phyloP scores from a whole-genome alignment of 148 eudicot species.

The Pharnaceum exiguum region DNA sequence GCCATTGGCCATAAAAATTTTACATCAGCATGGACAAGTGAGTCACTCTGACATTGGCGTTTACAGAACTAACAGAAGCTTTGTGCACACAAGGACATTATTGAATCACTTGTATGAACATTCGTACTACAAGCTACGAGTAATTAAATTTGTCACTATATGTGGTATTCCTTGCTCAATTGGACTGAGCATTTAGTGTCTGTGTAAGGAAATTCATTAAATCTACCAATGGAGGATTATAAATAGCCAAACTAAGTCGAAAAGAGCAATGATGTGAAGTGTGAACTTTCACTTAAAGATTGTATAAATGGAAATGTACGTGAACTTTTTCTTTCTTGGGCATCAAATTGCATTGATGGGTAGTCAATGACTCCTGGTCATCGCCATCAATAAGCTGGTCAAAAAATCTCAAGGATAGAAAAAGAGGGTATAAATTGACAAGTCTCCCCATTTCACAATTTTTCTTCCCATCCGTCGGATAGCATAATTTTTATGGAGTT shows the following conservation, averaged over 20 bases:
- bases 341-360: not conserved
- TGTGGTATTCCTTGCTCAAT: slow-evolving; percentile 21
- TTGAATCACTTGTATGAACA: slow-evolving; percentile 9
- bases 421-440: too few species aligned
- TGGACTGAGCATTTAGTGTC: slow-evolving; percentile 17
- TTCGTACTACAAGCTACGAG: slow-evolving; percentile 7
- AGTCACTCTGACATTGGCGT: not conserved
- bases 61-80: not conserved
- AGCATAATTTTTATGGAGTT: too few species aligned
- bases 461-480: too few species aligned
- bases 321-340: not conserved
- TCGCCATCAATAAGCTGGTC: too few species aligned
- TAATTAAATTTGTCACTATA: slow-evolving; percentile 24
- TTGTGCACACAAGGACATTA: slow-evolving; percentile 7
- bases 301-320: not conserved
- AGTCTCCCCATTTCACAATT: too few species aligned
- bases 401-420: too few species aligned
- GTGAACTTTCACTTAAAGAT: not conserved
- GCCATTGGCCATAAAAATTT: too few species aligned
- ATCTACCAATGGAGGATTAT: not conserved
- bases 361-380: too few species aligned
- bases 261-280: slow-evolving; percentile 13
- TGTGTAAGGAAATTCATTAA: slow-evolving; percentile 17
- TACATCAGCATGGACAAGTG: too few species aligned
- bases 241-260: slow-evolving; percentile 5